Evolutionary conservation across 768 basidiomycete genomes (phyloP).

Genomic region (Leucocoprinus sp.): DNA sequence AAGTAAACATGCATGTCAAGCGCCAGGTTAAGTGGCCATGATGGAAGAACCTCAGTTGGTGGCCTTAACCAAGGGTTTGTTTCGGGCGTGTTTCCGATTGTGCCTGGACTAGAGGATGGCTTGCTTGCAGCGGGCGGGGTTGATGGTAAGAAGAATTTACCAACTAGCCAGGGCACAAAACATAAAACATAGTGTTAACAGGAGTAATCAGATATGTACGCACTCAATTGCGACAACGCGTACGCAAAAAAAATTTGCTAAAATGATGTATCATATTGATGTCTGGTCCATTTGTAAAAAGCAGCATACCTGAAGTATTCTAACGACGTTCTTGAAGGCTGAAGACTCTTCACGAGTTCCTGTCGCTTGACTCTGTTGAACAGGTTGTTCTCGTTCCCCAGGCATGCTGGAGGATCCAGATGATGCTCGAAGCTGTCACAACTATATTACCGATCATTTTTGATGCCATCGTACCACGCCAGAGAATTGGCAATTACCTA

Average conservation of each 20-base stretch:
- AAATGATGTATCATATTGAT: neutral
- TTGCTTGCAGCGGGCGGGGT: neutral
- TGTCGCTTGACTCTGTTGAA: slow-evolving; percentile 7
- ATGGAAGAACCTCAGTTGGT: slow-evolving; percentile 44
- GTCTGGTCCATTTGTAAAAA: neutral
- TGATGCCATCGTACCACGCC: slow-evolving; percentile 13
- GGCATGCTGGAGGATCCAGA: slow-evolving; percentile 7
- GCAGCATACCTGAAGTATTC: slow-evolving; percentile 20
- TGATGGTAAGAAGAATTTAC: slow-evolving; percentile 6
- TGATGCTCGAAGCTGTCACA: neutral
- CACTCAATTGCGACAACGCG: slow-evolving; percentile 59
- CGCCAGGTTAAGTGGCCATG: slow-evolving; percentile 53
- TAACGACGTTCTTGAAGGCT: slow-evolving; percentile 11
- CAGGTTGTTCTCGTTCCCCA: slow-evolving; percentile 10
- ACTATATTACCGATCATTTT: too few relatives aligned
- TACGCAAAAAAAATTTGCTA: slow-evolving; percentile 68
- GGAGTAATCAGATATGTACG: slow-evolving; percentile 14
- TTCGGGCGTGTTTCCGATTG: slow-evolving; percentile 16
- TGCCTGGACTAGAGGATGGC: neutral
- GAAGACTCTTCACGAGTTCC: slow-evolving; percentile 6
- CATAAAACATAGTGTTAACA: neutral
- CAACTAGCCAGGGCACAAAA: neutral
- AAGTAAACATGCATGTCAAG: slow-evolving; percentile 70
- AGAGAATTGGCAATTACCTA: too few relatives aligned
- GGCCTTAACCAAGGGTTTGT: slow-evolving; percentile 43